Evolutionary conservation across 2,329 filamentous ascomycete genomes (phyloP).

Genomic region (Exophiala bonariae): DNA sequence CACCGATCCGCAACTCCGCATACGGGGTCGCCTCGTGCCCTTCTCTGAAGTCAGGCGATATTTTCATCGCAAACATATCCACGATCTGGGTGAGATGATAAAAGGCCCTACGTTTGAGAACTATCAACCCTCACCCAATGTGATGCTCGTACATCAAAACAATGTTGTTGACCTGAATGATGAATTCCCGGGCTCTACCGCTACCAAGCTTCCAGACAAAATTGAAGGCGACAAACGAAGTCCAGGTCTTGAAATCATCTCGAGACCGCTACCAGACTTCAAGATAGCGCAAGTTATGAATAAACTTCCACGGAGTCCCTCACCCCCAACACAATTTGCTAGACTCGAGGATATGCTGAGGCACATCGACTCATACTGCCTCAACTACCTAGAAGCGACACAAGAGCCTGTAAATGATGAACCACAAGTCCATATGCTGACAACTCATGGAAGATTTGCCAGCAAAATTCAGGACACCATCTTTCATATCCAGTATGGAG

Average conservation of each 20-base stretch:
- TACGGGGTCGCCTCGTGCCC: conserved; percentile 10
- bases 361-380: too few species aligned
- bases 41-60: conserved; percentile 13
- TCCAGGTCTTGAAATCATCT: not conserved
- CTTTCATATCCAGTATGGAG: too few species aligned
- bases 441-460: too few species aligned
- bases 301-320: not conserved
- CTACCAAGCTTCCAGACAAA: not conserved
- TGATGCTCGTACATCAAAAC: conserved; percentile 9
- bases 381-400: too few species aligned
- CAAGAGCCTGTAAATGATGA: too few species aligned
- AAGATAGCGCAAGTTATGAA: not conserved
- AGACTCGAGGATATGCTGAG: too few species aligned
- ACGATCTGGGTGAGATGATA: conserved; percentile 11
- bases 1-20: conserved; percentile 4
- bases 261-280: not conserved
- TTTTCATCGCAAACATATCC: conserved; percentile 14
- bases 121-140: conserved; percentile 3
- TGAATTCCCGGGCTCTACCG: not conserved
- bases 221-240: not conserved
- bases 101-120: not conserved
- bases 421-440: too few species aligned
- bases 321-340: conserved; percentile 5
- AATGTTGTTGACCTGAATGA: not conserved
- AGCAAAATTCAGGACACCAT: too few species aligned